Evolutionary conservation across 176 grass and related monocot genomes (phyloP), one percentile per base, ranked within the genome.

Genomic region (Cenchrus americanus): DNA sequence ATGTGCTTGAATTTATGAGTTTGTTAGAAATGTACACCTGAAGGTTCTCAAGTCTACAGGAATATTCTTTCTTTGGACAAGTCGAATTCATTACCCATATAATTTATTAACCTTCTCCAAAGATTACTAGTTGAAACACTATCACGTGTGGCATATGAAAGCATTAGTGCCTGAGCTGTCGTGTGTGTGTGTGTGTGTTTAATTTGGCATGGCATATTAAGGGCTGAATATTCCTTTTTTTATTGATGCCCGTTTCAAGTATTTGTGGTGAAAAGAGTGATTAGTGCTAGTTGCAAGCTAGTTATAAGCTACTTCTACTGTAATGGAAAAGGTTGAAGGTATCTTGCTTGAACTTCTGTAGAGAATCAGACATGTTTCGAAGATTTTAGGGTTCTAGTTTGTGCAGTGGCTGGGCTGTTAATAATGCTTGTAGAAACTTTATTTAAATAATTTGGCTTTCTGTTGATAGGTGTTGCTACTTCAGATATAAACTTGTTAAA

Each of bases 281-380:
- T 24, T 58, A 24, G 17, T 80, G 7, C 66, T 61, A 10, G 65
- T 68, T 73, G 2, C 51, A 80, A 60, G 37, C 27, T 67, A 51
- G 22, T 53, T 34, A 73, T 64, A 44, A 69, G 15, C 27, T 75
- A 19, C 7, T 49, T 49, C 1, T 62, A 34, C 26, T 84, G 18
- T 61, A 50, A 27, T 17, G 14, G 4, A 68, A 66, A 52, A 79
- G 27, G 22, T 74, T 54, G 44, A 69, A 44, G 6, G 14, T 55
- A 41, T 68, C 10, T 69, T 69, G n/a, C 49, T 59, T 49, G 47
- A 21, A 32, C 44, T 46, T 79, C 47, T 18, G 18, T 48, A 55
- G 27, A 44, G 54, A 81, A 76, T 62, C 61, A 54, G 52, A 70
- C 13, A 70, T 85, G 7, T 62, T 85, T 44, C 22, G 12, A 14